Evolutionary conservation across 225 moss, liverwort and hornwort species (phyloP), one percentile per base, ranked within the genome.

Genomic region (Takakia lepidozioides): DNA sequence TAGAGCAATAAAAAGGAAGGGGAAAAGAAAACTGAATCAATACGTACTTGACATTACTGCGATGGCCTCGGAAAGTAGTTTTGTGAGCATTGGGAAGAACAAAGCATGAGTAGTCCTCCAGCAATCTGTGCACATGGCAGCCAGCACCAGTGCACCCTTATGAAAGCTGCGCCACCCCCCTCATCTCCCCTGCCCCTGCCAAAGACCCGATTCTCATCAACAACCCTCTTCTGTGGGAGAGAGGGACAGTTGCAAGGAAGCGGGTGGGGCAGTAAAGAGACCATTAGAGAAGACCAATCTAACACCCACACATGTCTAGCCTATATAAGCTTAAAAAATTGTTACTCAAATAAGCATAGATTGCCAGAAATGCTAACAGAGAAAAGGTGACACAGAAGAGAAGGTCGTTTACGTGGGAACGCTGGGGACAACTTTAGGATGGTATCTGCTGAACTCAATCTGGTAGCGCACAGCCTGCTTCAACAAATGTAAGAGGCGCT

Each of bases 401-500:
- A 36, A 53, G 51, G 49, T 14, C 40, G 39, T 48, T 59, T 87
- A 87, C 92, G 92, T 92, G 49, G 92, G 92, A 46, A 92, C 82
- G 44, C 79, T 87, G 17, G 92, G 92, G 46, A 92, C 76, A 65
- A 92, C 82, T 76, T 92, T 92, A 38, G 84, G 92, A 66, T 92
- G 92, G 72, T 92, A 92, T 84, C 92, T 79, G 69, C 92, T 87
- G 67, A 84, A 92, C 72, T 92, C 92, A 39, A 92, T 82, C 55
- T 92, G 92, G 67, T 92, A 92, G 19, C 87, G 87, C 54, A 92
- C 92, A 20, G 92, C 92, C 54, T 92, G 92, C 46, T 92, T 84
- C 60, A 92, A 59, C 57, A 92, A 56, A 65, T 92, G 87, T 50
- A 92, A 62, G 22, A 92, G 72, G 43, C 92, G 78, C 56, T 87